Evolutionary conservation across 805 yeast species (phyloP).

Genomic region (Kodamaea jinghongensis): DNA sequence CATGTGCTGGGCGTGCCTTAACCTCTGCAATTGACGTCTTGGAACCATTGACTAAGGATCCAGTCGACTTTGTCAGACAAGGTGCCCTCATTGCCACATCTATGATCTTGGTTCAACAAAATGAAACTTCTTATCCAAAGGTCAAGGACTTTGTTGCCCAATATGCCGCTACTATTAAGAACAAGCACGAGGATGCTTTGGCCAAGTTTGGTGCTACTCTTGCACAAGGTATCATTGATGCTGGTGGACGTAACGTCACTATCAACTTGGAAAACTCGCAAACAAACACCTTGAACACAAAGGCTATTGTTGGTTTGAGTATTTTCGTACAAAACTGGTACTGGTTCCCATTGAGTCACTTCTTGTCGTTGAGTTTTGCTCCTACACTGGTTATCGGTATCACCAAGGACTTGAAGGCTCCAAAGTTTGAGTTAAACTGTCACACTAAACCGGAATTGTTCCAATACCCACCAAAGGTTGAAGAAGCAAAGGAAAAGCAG

Average conservation of each 20-base stretch:
- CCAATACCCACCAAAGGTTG: conserved; percentile 86
- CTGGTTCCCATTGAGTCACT: conserved; percentile 97
- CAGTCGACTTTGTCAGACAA: conserved; percentile 96
- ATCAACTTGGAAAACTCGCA: conserved; percentile 84
- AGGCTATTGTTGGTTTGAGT: conserved; percentile 88
- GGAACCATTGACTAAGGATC: conserved; percentile 88
- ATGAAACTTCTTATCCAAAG: conserved; percentile 77
- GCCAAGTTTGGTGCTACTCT: conserved; percentile 97
- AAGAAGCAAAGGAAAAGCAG: conserved; percentile 73
- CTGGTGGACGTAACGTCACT: conserved; percentile 98
- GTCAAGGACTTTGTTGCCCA: conserved; percentile 74
- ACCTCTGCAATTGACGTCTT: conserved; percentile 87
- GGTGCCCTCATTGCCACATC: conserved; percentile 93
- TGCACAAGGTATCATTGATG: conserved; percentile 96
- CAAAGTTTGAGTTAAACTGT: conserved; percentile 77
- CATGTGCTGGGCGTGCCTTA: conserved; percentile 93
- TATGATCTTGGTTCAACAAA: conserved; percentile 85
- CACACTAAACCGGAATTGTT: conserved; percentile 77
- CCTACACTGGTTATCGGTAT: conserved; percentile 92
- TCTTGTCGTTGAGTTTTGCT: conserved; percentile 83
- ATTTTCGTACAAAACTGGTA: conserved; percentile 94
- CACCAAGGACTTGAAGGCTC: conserved; percentile 74
- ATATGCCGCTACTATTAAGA: conserved; percentile 71
- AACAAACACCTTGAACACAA: conserved; percentile 85
- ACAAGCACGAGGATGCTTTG: conserved; percentile 93